Conservation (phyloP, 345 rosid species). For the Draba incana region DNA sequence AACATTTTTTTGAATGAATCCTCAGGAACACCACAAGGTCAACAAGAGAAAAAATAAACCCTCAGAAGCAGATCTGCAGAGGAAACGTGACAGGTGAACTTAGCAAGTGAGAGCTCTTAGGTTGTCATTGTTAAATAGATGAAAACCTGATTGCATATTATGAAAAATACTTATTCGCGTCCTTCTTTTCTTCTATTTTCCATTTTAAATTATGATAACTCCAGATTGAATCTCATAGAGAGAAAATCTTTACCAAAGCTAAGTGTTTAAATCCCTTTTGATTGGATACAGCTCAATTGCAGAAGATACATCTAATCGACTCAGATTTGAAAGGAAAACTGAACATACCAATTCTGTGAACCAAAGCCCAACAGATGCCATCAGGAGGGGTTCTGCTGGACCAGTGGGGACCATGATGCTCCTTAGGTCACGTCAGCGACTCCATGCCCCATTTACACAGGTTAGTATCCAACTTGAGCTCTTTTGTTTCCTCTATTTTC, state of each 20-base stretch:
- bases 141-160: constrained; percentile 31
- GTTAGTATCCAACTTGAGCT: constrained; percentile 47
- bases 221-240: constrained; percentile 21
- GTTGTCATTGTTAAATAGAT: constrained; percentile 47
- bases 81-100: constrained; percentile 87
- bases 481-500: constrained; percentile 14
- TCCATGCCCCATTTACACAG: constrained; percentile 98
- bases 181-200: constrained; percentile 20
- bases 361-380: constrained; percentile 47
- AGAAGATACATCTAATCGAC: constrained; percentile 34
- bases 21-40: constrained; percentile 64
- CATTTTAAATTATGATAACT: constrained; percentile 15
- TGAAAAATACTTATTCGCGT: neutral
- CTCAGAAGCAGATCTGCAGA: constrained; percentile 46
- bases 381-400: constrained; percentile 90
- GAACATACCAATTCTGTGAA: constrained; percentile 42
- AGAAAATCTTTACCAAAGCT: constrained; percentile 13
- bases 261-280: constrained; percentile 23
- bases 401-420: constrained; percentile 82
- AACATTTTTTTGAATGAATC: constrained; percentile 37
- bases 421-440: constrained; percentile 70
- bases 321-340: constrained; percentile 42
- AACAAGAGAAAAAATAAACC: constrained; percentile 42
- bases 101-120: constrained; percentile 87
- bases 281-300: constrained; percentile 38